Percentiles rank a stretch among this genome's conserved stretches.
These are phyloP conservation scores for Darksidea phi DNA, from an alignment of 495 filamentous ascomycete genomes.

Conservation along the genomic window DNA sequence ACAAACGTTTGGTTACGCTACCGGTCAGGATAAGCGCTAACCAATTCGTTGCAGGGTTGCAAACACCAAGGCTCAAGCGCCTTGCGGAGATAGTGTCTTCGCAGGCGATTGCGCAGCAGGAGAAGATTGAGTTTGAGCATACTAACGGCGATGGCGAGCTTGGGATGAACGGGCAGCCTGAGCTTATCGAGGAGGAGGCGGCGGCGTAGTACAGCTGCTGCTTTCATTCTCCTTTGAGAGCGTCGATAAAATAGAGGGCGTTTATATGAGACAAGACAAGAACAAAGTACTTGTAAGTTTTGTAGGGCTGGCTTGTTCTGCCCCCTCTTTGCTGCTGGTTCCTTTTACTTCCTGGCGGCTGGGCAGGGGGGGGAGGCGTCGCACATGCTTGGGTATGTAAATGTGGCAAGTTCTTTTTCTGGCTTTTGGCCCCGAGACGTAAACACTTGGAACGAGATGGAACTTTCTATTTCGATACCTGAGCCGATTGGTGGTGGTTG, in stretches of 20 bases:
- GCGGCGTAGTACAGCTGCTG: conserved; percentile 7
- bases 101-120: conserved; percentile 90
- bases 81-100: conserved; percentile 96
- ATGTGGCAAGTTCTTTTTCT: conserved; percentile 9
- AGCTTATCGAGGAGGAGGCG: conserved; percentile 22
- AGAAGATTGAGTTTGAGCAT: conserved; percentile 66
- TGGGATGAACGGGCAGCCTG: conserved; percentile 30
- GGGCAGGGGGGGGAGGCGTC: too few relatives aligned
- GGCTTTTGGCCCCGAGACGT: not conserved
- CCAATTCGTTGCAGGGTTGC: conserved; percentile 62
- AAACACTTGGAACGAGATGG: too few relatives aligned
- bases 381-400: conserved; percentile 28
- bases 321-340: too few relatives aligned
- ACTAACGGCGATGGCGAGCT: conserved; percentile 39
- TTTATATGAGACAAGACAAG: too few relatives aligned
- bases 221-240: not conserved
- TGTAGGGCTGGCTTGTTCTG: too few relatives aligned
- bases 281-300: too few relatives aligned
- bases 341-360: too few relatives aligned
- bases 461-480: conserved; percentile 17
- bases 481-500: too few relatives aligned
- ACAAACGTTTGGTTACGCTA: not conserved
- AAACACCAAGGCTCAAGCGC: conserved; percentile 90
- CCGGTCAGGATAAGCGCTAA: conserved; percentile 33
- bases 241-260: too few relatives aligned